Evolutionary conservation across 768 basidiomycete species (phyloP), one percentile per base, ranked within the genome.

Genomic region (Pleurotus djamor): DNA sequence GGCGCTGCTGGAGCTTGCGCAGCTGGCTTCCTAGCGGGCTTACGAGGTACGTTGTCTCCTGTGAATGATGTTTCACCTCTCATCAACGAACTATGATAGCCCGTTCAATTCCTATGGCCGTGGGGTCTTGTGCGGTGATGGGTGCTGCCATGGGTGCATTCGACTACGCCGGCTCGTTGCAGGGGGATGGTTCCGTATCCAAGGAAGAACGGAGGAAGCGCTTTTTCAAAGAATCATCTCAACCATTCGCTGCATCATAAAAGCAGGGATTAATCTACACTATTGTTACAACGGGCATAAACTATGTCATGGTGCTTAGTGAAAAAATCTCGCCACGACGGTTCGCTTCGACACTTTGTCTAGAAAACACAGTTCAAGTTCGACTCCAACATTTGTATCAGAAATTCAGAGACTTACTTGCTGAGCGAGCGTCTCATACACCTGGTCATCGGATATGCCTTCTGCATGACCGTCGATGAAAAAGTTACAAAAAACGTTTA

Each of bases 1-100:
- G 89, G 91, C 51, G 89, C 88, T 48, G 85, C 85, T 54, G 95
- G 91, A 57, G 95, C 90, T 58, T 96, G 94, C 75, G 94, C 94
- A 50, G 94, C 94, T 54, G 95, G 95, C 48, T 94, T 96, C 75
- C 75, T 96, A 62, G 92, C 92, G 34, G 95, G 95, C 56, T 73
- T 96, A 59, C 83, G 92, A 78, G 82, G 92, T 94, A 66, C 43
- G 83, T 74, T 9, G 21, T 45, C 3, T 21, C 35, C 52, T 36
- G 47, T 56, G 35, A 12, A 33, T 35, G 17, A 43, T 17, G 41
- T n/a, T 47, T 17, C n/a, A 10, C 16, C 58, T 37, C 51, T 32
- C 54, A 28, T 63, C 69, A 36, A 71, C 57, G 7, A 45, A 44
- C 63, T 2, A 59, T 65, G 16, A 7, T 63, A 96, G 94, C 85